Evolutionary conservation across 352 stramenopile species (phyloP), one percentile per base, ranked within the genome.

Genomic region (Globisporangium mamillatum): DNA sequence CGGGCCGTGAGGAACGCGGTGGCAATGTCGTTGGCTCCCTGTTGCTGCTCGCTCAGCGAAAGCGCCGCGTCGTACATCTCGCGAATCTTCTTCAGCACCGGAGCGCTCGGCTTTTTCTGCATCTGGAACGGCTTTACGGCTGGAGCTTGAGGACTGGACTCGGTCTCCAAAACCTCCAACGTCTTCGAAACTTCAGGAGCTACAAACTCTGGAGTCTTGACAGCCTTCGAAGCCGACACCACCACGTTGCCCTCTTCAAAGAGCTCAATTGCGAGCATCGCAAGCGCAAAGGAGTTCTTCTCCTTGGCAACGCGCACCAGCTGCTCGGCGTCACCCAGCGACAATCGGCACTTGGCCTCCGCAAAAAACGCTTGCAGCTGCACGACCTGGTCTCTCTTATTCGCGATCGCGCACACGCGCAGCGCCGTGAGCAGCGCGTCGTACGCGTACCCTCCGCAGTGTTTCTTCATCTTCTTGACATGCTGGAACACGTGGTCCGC

Each of bases 391-490:
- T 41, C 44, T 18, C 25, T 48, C 24, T 57, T 63, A 48, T 63
- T 55, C 5, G 34, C 62, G 1, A 48, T 24, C 5, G 58, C 50
- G n/a, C 58, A 68, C 18, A 64, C 57, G 36, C 70, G 67, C 58
- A 81, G 56, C 22, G 73, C 73, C 20, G 65, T 58, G 9, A 79
- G 34, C 3, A 75, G 53, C 1, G 67, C 72, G 25, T 79, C 70
- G 63, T 77, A 75, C 67, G 75, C 72, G 58, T 75, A 75, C 16
- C 60, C 46, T 16, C 72, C 75, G n/a, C 59, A 74, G 18, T 25
- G 36, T 12, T 54, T 41, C 32, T 59, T 64, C 75, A 81, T 81
- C 41, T 60, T 29, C 48, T 62, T 54, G 9, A 79, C 55, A 7
- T 44, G 65, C 46, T 61, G 55, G 6, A 72, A 56, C 4, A 65